phyloP scores from a whole-genome alignment of 345 rosid species.

The Hirschfeldia incana region DNA sequence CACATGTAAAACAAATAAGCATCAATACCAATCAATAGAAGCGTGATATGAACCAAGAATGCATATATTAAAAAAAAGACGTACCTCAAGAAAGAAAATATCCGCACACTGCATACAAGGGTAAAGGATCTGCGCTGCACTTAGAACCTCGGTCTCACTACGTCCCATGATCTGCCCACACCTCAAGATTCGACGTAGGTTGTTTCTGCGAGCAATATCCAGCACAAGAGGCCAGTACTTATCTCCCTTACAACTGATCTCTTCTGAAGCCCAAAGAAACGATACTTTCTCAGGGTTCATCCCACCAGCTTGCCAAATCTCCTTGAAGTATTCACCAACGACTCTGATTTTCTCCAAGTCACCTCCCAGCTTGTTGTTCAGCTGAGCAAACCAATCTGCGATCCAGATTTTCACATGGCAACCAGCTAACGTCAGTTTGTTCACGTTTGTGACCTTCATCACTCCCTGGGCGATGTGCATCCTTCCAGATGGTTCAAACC shows the following conservation, averaged over 20 bases:
- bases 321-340: slow-evolving; percentile 70
- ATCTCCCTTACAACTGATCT: slow-evolving; percentile 61
- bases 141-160: slow-evolving; percentile 75
- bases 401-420: slow-evolving; percentile 90
- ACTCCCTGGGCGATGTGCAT: slow-evolving; percentile 99
- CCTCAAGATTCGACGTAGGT: slow-evolving; percentile 75
- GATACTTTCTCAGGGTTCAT: slow-evolving; percentile 66
- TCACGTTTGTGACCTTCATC: slow-evolving; percentile 79
- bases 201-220: slow-evolving; percentile 90
- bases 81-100: slow-evolving; percentile 72
- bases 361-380: slow-evolving; percentile 90
- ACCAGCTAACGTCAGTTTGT: slow-evolving; percentile 84
- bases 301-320: slow-evolving; percentile 86
- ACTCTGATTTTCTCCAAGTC: slow-evolving; percentile 74
- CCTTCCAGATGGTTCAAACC: slow-evolving; percentile 93
- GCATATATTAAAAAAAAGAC: background rate
- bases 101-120: slow-evolving; percentile 98
- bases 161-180: slow-evolving; percentile 91
- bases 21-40: background rate
- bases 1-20: slow-evolving; percentile 13
- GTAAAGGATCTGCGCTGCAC: slow-evolving; percentile 82
- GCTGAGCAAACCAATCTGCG: slow-evolving; percentile 98
- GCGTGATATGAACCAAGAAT: background rate
- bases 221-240: slow-evolving; percentile 96
- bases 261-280: slow-evolving; percentile 88